A percentile compares a stretch with the other conserved stretches of the same genome.
Conservation (phyloP, 805 yeast genomes). For the Komagataella ulmi region DNA sequence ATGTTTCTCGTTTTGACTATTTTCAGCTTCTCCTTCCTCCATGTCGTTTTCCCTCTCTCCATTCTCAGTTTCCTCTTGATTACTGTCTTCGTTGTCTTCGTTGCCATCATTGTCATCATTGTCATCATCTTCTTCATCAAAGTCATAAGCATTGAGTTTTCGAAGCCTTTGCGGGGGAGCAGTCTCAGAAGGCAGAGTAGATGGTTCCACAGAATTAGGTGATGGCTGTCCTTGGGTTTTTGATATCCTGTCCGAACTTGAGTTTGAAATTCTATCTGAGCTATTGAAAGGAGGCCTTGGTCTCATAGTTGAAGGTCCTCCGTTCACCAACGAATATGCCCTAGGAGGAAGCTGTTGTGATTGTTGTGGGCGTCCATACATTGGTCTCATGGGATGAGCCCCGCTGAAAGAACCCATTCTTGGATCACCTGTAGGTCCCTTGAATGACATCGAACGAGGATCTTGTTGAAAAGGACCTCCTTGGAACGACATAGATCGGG, state of each 20-base stretch:
- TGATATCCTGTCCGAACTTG: background rate
- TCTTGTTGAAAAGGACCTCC: background rate
- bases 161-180: conserved; percentile 9
- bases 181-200: background rate
- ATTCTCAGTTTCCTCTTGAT: background rate
- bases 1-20: background rate
- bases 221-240: background rate
- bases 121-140: conserved; percentile 13
- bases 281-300: background rate
- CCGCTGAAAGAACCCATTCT: background rate
- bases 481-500: background rate
- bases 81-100: background rate
- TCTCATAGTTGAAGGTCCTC: background rate
- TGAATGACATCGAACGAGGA: background rate
- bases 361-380: background rate
- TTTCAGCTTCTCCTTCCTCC: background rate
- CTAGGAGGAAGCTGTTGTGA: background rate
- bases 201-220: background rate
- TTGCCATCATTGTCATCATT: conserved; percentile 3
- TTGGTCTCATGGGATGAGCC: background rate
- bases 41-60: background rate
- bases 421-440: background rate
- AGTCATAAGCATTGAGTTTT: conserved; percentile 12
- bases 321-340: background rate
- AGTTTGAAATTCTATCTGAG: background rate